These are phyloP conservation scores for Phialophora expanda DNA, from an alignment of 2,329 filamentous ascomycete genomes.

Conservation along the genomic window DNA sequence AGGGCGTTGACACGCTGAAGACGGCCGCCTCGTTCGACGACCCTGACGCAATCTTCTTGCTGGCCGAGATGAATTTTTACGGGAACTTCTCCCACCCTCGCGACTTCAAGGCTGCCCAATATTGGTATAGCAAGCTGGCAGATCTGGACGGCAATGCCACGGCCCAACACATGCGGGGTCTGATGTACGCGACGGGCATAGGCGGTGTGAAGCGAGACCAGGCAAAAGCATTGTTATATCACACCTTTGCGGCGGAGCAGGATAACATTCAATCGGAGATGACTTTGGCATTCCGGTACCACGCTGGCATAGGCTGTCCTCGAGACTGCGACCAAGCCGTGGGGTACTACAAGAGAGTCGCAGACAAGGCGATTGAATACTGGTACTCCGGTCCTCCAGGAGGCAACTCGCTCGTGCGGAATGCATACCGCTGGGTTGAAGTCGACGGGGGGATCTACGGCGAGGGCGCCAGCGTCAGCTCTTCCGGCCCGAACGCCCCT, in stretches of 20 bases:
- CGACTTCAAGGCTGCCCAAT: conserved; percentile 79
- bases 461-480: conserved; percentile 88
- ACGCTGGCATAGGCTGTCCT: conserved; percentile 81
- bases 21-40: conserved; percentile 60
- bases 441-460: conserved; percentile 92
- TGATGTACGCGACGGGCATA: conserved; percentile 94
- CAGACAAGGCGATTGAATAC: conserved; percentile 89
- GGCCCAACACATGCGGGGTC: conserved; percentile 91
- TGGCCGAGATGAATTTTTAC: conserved; percentile 96
- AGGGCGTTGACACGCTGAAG: conserved; percentile 64
- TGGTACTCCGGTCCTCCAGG: conserved; percentile 89
- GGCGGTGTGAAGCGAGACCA: conserved; percentile 84
- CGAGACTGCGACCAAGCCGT: conserved; percentile 84
- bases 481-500: conserved; percentile 81
- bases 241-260: conserved; percentile 86
- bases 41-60: conserved; percentile 82
- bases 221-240: conserved; percentile 88
- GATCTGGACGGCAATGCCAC: conserved; percentile 81
- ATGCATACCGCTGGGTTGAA: conserved; percentile 86
- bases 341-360: conserved; percentile 89
- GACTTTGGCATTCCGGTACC: conserved; percentile 86
- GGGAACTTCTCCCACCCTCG: conserved; percentile 89
- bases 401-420: conserved; percentile 75
- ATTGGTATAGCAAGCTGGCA: conserved; percentile 79
- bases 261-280: conserved; percentile 88